These are phyloP conservation scores for Fusarium falciforme DNA, from an alignment of 2,329 filamentous ascomycete species.

Conservation along the genomic window DNA sequence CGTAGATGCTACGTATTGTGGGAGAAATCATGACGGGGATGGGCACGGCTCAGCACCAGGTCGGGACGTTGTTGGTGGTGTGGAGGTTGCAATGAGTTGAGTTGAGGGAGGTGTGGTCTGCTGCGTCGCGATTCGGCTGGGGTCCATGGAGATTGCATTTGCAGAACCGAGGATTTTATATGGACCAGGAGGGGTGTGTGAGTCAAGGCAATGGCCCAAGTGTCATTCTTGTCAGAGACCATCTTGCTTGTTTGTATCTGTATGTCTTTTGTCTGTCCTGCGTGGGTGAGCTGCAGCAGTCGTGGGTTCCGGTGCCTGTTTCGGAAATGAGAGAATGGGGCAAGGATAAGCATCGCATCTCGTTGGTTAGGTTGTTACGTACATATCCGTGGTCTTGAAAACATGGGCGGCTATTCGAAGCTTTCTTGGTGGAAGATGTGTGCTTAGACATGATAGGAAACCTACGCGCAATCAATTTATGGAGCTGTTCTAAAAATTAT, in stretches of 20 bases:
- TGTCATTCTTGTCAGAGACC: not conserved
- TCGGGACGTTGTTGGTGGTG: not conserved
- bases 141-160: constrained; percentile 27
- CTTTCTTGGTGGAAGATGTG: not conserved
- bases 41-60: not conserved
- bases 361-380: constrained; percentile 4
- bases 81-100: constrained; percentile 18
- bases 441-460: not conserved
- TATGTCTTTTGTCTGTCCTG: constrained; percentile 21
- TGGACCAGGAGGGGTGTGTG: constrained; percentile 9
- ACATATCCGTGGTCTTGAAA: constrained; percentile 1
- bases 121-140: constrained; percentile 3
- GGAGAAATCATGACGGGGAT: constrained; percentile 15
- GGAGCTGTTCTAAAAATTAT: constrained; percentile 8
- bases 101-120: constrained; percentile 11
- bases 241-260: not conserved
- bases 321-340: constrained; percentile 14
- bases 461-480: constrained; percentile 3
- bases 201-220: not conserved
- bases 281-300: constrained; percentile 37
- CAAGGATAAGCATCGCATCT: constrained; percentile 7
- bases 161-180: constrained; percentile 19
- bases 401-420: constrained; percentile 1
- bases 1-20: constrained; percentile 16
- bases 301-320: constrained; percentile 20